These are phyloP conservation scores for Diphasiastrum complanatum DNA, from an alignment of 83 land plant genomes.

Conservation along the genomic window DNA sequence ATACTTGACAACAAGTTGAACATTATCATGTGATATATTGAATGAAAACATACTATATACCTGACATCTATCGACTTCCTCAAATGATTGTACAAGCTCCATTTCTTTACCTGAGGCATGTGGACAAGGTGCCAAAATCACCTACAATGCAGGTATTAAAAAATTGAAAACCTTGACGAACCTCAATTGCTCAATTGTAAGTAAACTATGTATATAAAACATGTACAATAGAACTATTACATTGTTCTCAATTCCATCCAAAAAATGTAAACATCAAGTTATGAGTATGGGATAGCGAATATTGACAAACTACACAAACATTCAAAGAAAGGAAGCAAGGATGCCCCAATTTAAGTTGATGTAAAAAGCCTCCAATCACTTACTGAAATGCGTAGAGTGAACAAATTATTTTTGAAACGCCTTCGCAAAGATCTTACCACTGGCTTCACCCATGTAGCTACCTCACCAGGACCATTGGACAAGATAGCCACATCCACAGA, in stretches of 20 bases:
- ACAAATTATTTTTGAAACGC: slow-evolving; percentile 1
- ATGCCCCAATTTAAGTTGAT: no score
- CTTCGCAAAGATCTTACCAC: slow-evolving; percentile 21
- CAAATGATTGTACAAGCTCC: slow-evolving; percentile 25
- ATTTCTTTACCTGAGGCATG: slow-evolving; percentile 35
- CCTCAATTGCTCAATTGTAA: no score
- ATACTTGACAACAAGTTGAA: no score
- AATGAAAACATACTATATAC: slow-evolving; percentile 15
- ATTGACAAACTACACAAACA: neutral
- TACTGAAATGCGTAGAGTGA: slow-evolving; percentile 27
- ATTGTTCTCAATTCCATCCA: no score
- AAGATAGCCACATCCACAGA: slow-evolving; percentile 25
- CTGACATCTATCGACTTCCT: slow-evolving; percentile 36
- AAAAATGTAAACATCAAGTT: neutral
- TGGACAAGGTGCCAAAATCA: slow-evolving; percentile 32
- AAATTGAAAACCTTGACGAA: no score
- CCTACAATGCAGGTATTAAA: no score
- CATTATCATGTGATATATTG: no score
- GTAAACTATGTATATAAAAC: no score
- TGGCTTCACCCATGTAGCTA: slow-evolving; percentile 35
- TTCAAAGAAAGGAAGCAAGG: no score
- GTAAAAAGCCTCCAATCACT: neutral
- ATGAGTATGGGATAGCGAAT: neutral
- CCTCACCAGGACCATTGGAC: slow-evolving; percentile 34
- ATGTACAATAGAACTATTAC: no score